A percentile compares a stretch with the other conserved stretches of the same genome.
These are phyloP conservation scores for Sindora glabra DNA, from an alignment of 306 rosid species.

Conservation along the genomic window DNA sequence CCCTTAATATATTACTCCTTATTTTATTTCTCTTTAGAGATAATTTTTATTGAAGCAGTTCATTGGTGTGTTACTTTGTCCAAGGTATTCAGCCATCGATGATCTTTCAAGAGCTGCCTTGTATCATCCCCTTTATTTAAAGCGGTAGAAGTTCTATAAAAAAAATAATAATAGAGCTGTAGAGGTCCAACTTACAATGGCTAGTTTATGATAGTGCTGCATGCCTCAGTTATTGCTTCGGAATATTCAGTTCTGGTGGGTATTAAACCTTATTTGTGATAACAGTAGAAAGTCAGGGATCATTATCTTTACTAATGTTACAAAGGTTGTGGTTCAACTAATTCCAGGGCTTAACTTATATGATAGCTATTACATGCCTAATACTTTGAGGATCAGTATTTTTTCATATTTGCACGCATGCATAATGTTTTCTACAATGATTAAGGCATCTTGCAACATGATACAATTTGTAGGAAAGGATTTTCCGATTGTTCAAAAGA, in stretches of 20 bases:
- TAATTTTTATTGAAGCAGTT: not conserved
- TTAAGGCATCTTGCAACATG: conserved; percentile 5
- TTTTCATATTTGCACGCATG: not conserved
- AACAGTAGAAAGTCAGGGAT: not conserved
- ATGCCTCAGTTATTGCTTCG: not conserved
- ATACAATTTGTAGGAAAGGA: conserved; percentile 55
- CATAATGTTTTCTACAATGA: conserved; percentile 5
- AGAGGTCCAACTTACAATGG: not conserved
- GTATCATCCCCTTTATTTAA: not conserved
- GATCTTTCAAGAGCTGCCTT: not conserved
- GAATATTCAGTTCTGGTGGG: not conserved
- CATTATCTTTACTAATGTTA: not conserved
- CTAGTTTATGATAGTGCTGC: not conserved
- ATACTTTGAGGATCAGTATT: not conserved
- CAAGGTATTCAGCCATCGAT: not conserved
- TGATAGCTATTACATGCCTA: not conserved
- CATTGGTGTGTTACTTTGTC: not conserved
- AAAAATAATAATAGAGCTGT: no score
- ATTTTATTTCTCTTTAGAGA: conserved; percentile 6
- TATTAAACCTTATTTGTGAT: not conserved
- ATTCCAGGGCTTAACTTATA: not conserved
- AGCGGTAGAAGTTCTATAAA: not conserved
- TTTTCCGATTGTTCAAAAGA: conserved; percentile 65
- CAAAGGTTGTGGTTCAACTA: not conserved
- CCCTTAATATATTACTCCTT: not conserved